Evolutionary conservation across 441 rosid genomes (phyloP).

Genomic region (Kokia cookei): DNA sequence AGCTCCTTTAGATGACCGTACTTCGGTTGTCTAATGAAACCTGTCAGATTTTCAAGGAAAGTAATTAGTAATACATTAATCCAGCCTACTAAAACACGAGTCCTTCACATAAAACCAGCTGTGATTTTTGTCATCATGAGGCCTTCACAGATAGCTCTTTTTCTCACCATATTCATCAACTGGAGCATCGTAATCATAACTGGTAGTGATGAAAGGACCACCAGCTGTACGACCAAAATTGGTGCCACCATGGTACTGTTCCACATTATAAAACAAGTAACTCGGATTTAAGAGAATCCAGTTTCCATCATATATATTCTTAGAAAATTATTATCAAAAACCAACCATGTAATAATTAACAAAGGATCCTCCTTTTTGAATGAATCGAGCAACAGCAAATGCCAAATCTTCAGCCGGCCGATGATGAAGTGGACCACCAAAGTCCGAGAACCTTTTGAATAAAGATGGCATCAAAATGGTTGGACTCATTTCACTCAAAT

Average conservation of each 20-base stretch:
- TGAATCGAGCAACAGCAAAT: slow-evolving; percentile 77
- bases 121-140: too few species aligned
- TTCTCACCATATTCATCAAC: slow-evolving; percentile 89
- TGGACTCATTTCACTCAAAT: not conserved
- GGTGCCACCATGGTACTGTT: slow-evolving; percentile 97
- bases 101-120: not conserved
- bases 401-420: slow-evolving; percentile 92
- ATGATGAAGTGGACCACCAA: slow-evolving; percentile 76
- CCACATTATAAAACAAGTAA: slow-evolving; percentile 10
- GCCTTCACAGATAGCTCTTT: not conserved
- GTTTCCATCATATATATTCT: not conserved
- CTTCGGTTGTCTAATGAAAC: slow-evolving; percentile 90
- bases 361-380: slow-evolving; percentile 88
- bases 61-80: slow-evolving; percentile 13
- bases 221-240: slow-evolving; percentile 95
- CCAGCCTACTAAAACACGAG: not conserved
- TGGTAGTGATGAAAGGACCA: slow-evolving; percentile 91
- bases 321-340: not conserved
- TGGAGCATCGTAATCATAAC: slow-evolving; percentile 97
- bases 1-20: slow-evolving; percentile 94
- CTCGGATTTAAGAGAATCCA: not conserved
- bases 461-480: not conserved
- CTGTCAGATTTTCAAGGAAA: slow-evolving; percentile 28
- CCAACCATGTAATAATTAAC: slow-evolving; percentile 85
- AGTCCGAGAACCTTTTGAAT: slow-evolving; percentile 65